Evolutionary conservation across 176 grass and related monocot species (phyloP), one percentile per base, ranked within the genome.

Genomic region (Bothriochloa decipiens): DNA sequence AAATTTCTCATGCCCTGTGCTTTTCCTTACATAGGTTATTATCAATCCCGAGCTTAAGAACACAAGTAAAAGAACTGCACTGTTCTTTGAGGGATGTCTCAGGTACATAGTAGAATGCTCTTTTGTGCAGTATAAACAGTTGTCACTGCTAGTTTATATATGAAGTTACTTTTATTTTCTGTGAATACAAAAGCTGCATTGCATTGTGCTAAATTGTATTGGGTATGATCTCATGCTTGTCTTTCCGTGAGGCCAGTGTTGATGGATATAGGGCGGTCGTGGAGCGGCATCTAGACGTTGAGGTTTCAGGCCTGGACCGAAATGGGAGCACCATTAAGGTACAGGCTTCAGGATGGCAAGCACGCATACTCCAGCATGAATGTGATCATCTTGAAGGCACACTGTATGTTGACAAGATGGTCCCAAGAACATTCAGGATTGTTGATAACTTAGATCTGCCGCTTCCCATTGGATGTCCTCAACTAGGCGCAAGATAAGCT

Each of bases 61-160:
- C 39, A 90, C 82, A 55, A 93, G 85, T 55, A 83, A 90, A 82
- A 98, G 87, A 87, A 98, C 77, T 1, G 89, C 93, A 53, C 66
- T 92, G 57, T 98, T 98, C 83, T 98, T 95, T 10, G 96, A 98
- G 68, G 93, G 96, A 74, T 98, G 96, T 81, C 84, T 98, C 75
- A 98, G 96, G 93, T 98, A 92, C 25, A 20, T 70, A 43, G 12
- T 68, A 13, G 16, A 33, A 75, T 81, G 77, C 53, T 74, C 45
- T 68, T 82, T 58, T 74, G 22, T 83, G 28, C 23, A 80, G 11
- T 41, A 20, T 39, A 65, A 37, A 72, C 18, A 36, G 50, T 55
- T 72, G 25, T 65, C 23, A n/a, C 28, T 69, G 32, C 40, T 40
- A 68, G 5, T 82, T 37, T 4, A 61, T 53, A 18, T 36, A 39